A percentile compares a stretch with the other conserved stretches of the same genome.
Conservation (phyloP, 495 filamentous ascomycete species). For the Diplogelasinospora grovesii region DNA sequence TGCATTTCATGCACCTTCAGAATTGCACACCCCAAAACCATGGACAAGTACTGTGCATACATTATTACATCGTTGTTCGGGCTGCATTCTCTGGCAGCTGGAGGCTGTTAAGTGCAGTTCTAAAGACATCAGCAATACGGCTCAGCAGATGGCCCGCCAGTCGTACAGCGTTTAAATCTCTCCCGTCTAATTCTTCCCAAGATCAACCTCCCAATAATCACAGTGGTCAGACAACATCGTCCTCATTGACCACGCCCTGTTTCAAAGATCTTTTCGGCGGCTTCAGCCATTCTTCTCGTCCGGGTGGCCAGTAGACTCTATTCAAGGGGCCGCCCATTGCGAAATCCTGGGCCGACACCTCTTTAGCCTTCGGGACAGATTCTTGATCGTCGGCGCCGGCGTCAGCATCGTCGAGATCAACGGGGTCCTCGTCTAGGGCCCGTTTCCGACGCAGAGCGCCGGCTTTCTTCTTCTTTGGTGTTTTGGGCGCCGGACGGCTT, state of each 20-base stretch:
- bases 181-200: too few relatives aligned
- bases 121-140: too few relatives aligned
- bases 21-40: too few relatives aligned
- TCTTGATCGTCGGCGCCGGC: conserved; percentile 38
- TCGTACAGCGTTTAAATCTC: too few relatives aligned
- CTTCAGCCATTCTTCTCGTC: conserved; percentile 84
- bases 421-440: conserved; percentile 21
- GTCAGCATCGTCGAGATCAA: conserved; percentile 36
- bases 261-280: conserved; percentile 67
- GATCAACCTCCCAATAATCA: too few relatives aligned
- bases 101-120: too few relatives aligned
- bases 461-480: conserved; percentile 42
- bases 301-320: conserved; percentile 86
- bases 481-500: conserved; percentile 54
- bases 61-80: too few relatives aligned
- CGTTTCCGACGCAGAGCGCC: conserved; percentile 16
- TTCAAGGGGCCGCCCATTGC: conserved; percentile 85
- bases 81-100: too few relatives aligned
- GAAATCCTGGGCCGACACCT: conserved; percentile 63
- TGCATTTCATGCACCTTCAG: too few relatives aligned
- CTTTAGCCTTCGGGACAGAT: conserved; percentile 20
- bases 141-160: too few relatives aligned
- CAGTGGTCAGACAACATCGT: conserved; percentile 1
- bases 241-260: conserved; percentile 24
- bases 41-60: too few relatives aligned